Conservation (phyloP, 2,329 filamentous ascomycete genomes). For the Fusarium incarnatum region DNA sequence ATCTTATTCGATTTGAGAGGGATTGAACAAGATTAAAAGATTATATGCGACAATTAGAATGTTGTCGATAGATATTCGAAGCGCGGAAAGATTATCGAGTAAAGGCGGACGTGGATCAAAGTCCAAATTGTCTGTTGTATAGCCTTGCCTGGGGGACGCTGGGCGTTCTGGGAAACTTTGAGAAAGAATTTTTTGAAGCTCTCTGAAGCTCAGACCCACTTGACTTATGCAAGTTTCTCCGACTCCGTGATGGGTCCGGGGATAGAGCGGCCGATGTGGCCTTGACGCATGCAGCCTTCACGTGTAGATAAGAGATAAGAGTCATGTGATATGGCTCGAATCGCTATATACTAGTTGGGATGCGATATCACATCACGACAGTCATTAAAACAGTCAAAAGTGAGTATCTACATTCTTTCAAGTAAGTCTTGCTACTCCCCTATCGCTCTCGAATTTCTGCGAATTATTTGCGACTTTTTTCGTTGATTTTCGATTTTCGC, state of each 20-base stretch:
- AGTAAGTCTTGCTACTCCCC: rapidly evolving
- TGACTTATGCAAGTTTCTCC: conserved; percentile 42
- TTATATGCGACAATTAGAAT: conserved; percentile 33
- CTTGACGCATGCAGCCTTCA: conserved; percentile 17
- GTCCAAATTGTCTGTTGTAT: conserved; percentile 49
- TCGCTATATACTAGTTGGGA: background rate
- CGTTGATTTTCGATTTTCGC: conserved; percentile 1
- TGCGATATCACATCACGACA: background rate
- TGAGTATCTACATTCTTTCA: rapidly evolving
- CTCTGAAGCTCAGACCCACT: conserved; percentile 46
- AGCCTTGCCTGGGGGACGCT: conserved; percentile 47
- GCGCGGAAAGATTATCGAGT: conserved; percentile 37
- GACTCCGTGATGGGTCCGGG: conserved; percentile 35
- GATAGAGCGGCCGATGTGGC: conserved; percentile 17
- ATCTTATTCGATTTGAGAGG: conserved; percentile 46
- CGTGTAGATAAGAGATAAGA: conserved; percentile 31
- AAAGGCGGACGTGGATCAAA: conserved; percentile 46
- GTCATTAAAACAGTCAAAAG: background rate
- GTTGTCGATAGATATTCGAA: conserved; percentile 33
- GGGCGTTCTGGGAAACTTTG: conserved; percentile 43
- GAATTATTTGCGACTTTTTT: conserved; percentile 24
- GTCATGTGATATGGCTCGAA: conserved; percentile 44
- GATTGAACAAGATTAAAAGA: conserved; percentile 43
- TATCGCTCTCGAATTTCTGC: background rate
- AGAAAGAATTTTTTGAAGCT: conserved; percentile 57